A percentile compares a stretch with the other conserved stretches of the same genome.
phyloP scores from a whole-genome alignment of 371 early-diverging fungal genomes.

The Phascolomyces articulosus region DNA sequence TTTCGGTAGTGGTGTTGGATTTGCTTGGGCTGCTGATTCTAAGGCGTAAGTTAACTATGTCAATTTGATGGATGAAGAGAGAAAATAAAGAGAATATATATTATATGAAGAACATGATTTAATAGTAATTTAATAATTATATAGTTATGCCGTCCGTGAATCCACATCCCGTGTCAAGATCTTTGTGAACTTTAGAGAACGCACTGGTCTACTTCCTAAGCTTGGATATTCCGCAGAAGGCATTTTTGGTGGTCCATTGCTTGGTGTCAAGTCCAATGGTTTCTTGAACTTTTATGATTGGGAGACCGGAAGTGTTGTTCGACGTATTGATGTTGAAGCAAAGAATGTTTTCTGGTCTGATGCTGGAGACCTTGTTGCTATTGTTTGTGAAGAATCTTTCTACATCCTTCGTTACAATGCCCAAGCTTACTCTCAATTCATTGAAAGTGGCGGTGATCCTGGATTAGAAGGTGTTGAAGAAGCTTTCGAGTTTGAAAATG shows the following conservation, averaged over 20 bases:
- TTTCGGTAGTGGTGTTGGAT: constrained; percentile 93
- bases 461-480: constrained; percentile 96
- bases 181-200: constrained; percentile 94
- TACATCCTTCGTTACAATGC: constrained; percentile 92
- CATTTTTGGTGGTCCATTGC: constrained; percentile 92
- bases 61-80: too few species aligned
- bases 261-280: constrained; percentile 84
- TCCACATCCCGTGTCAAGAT: constrained; percentile 84
- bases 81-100: not conserved
- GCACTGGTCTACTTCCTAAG: constrained; percentile 62
- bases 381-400: constrained; percentile 90
- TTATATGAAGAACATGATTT: too few species aligned
- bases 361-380: constrained; percentile 88
- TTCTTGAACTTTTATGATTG: constrained; percentile 96
- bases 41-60: constrained; percentile 65
- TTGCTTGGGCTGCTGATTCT: constrained; percentile 96
- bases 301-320: constrained; percentile 89
- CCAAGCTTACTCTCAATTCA: constrained; percentile 75
- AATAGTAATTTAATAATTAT: not conserved
- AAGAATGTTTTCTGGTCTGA: constrained; percentile 95
- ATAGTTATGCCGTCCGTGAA: constrained; percentile 91
- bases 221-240: constrained; percentile 87
- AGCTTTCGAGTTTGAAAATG: constrained; percentile 93
- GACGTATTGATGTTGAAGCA: constrained; percentile 93
- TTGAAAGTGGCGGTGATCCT: constrained; percentile 75